Conservation (phyloP, 306 rosid genomes). For the Cicer judaicum region DNA sequence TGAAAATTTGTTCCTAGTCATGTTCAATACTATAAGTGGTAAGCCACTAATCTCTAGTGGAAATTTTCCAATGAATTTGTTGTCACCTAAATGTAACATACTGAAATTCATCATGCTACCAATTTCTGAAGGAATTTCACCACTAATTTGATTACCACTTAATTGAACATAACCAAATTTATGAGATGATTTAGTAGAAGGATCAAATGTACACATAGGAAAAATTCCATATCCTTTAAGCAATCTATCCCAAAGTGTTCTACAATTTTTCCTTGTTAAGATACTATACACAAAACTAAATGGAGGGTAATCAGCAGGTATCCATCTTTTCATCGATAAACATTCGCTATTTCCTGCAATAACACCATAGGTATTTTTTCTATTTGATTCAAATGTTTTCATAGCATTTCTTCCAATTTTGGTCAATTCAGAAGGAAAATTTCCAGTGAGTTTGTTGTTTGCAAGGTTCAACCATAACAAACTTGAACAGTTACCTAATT, state of each 20-base stretch:
- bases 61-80: slow-evolving; percentile 67
- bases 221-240: slow-evolving; percentile 76
- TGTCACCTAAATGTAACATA: slow-evolving; percentile 73
- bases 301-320: slow-evolving; percentile 93
- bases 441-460: slow-evolving; percentile 72
- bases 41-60: slow-evolving; percentile 58
- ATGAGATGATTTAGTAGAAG: slow-evolving; percentile 47
- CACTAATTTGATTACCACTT: slow-evolving; percentile 70
- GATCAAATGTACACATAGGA: slow-evolving; percentile 56
- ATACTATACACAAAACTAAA: slow-evolving; percentile 73
- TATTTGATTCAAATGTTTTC: slow-evolving; percentile 61
- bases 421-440: slow-evolving; percentile 65
- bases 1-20: slow-evolving; percentile 63
- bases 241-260: slow-evolving; percentile 71
- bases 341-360: slow-evolving; percentile 77
- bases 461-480: slow-evolving; percentile 89
- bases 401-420: slow-evolving; percentile 63
- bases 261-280: slow-evolving; percentile 80
- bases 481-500: slow-evolving; percentile 81
- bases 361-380: slow-evolving; percentile 18
- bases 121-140: slow-evolving; percentile 71
- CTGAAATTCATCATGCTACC: slow-evolving; percentile 69
- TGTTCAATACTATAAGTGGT: slow-evolving; percentile 71
- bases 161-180: slow-evolving; percentile 82
- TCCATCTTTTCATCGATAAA: slow-evolving; percentile 81